These are phyloP conservation scores for Nicotiana benthamiana DNA, from an alignment of 257 asterid species.

Conservation along the genomic window DNA sequence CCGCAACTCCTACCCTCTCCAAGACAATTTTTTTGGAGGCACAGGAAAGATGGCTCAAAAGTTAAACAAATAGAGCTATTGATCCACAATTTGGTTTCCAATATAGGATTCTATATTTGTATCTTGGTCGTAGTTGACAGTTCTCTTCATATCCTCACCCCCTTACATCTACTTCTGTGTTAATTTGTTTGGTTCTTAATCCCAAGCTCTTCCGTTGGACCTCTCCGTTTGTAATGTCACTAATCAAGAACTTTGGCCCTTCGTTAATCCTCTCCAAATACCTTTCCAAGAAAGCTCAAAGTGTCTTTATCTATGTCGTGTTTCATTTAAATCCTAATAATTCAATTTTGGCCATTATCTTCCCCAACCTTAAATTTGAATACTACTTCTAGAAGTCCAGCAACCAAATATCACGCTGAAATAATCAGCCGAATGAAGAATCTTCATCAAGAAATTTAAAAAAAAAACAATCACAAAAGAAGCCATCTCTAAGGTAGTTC, in stretches of 20 bases:
- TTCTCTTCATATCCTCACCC: not conserved
- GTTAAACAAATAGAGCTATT: not conserved
- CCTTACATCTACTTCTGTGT: not conserved
- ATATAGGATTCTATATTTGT: not conserved
- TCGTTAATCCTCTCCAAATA: not conserved
- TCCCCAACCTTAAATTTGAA: not conserved
- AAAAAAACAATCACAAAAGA: not conserved
- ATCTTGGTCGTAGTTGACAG: not conserved
- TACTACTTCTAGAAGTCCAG: not conserved
- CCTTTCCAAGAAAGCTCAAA: not conserved
- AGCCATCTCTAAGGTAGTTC: not conserved
- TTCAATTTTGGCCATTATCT: not conserved
- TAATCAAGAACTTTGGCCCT: not conserved
- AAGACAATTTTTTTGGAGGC: not conserved
- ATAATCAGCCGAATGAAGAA: not conserved
- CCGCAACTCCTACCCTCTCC: not conserved
- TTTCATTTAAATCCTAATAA: not conserved
- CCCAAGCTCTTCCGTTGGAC: not conserved
- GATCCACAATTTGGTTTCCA: not conserved
- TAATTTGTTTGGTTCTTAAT: not conserved
- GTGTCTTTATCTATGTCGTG: not conserved
- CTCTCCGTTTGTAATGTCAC: not conserved
- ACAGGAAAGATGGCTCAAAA: not conserved
- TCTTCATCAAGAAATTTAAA: not conserved
- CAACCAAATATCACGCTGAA: not conserved